These are phyloP conservation scores for Sporothrix schenckii DNA, from an alignment of 2,329 filamentous ascomycete genomes.

Conservation along the genomic window DNA sequence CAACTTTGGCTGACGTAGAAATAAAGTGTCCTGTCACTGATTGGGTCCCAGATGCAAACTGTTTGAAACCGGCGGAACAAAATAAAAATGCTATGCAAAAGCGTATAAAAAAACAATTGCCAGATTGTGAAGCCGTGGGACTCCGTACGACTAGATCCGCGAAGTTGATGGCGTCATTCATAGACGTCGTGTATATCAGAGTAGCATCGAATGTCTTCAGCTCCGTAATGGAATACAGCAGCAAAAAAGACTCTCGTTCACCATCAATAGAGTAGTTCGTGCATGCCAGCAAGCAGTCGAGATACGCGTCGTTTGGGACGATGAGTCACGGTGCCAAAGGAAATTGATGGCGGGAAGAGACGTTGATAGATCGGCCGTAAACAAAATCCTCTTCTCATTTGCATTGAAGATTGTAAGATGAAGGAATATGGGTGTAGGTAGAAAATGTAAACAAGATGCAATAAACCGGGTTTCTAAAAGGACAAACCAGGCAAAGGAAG, in stretches of 20 bases:
- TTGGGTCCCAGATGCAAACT: not conserved
- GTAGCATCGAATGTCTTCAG: not conserved
- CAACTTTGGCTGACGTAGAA: conserved; percentile 14
- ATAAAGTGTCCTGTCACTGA: not conserved
- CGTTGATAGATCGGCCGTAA: conserved; percentile 10
- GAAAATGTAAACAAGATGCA: not conserved
- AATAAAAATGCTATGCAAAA: not conserved
- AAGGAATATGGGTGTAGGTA: not conserved
- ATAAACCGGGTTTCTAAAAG: not conserved
- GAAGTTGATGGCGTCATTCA: not conserved
- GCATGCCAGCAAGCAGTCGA: conserved; percentile 29
- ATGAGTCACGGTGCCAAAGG: conserved; percentile 2
- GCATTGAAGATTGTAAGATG: conserved; percentile 8
- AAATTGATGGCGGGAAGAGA: conserved; percentile 20
- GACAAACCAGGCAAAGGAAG: not conserved
- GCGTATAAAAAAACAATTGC: not conserved
- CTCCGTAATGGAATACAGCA: not conserved
- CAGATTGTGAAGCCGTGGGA: conserved; percentile 4
- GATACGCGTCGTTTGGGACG: conserved; percentile 4
- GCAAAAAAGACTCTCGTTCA: conserved; percentile 7
- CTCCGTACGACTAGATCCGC: not conserved
- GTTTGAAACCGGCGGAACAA: not conserved
- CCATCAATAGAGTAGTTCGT: conserved; percentile 25
- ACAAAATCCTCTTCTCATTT: conserved; percentile 11
- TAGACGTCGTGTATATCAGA: not conserved